Conservation (phyloP, 768 basidiomycete genomes). For the Rhizopogon vulgaris region DNA sequence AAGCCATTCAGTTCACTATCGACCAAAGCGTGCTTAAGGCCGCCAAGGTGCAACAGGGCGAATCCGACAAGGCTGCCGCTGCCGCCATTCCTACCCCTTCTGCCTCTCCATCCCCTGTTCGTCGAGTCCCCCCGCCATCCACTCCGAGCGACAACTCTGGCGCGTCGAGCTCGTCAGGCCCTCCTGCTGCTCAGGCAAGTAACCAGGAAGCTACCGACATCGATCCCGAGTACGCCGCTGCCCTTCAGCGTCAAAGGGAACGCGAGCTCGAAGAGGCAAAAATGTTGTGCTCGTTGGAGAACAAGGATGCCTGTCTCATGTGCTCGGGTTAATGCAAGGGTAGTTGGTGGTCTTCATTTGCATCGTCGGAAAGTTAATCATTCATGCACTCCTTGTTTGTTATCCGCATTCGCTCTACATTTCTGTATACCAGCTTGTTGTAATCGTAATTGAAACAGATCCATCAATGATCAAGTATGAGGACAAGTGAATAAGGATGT, state of each 20-base stretch:
- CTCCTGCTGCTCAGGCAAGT: constrained; percentile 6
- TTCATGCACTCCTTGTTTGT: constrained; percentile 4
- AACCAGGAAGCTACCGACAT: constrained; percentile 29
- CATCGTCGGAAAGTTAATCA: background rate
- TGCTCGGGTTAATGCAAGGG: constrained; percentile 60
- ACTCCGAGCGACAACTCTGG: constrained; percentile 11
- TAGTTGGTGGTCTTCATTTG: background rate
- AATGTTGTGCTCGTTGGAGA: constrained; percentile 80
- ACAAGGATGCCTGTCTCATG: constrained; percentile 93
- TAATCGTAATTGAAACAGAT: constrained; percentile 11
- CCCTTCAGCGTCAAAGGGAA: constrained; percentile 61
- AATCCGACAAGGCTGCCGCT: constrained; percentile 12
- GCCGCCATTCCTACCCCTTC: constrained; percentile 19
- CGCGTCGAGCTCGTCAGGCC: constrained; percentile 11
- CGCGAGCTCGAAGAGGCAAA: constrained; percentile 78
- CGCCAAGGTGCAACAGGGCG: constrained; percentile 24
- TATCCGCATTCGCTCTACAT: background rate
- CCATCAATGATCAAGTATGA: background rate
- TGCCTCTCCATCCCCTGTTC: constrained; percentile 19
- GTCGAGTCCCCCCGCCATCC: constrained; percentile 25
- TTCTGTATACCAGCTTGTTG: constrained; percentile 10
- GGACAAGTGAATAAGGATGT: background rate
- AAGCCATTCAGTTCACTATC: constrained; percentile 97
- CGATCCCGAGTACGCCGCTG: constrained; percentile 75
- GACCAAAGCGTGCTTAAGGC: constrained; percentile 74